These are phyloP conservation scores for Lavandula angustifolia DNA, from an alignment of 257 asterid genomes.

Conservation along the genomic window DNA sequence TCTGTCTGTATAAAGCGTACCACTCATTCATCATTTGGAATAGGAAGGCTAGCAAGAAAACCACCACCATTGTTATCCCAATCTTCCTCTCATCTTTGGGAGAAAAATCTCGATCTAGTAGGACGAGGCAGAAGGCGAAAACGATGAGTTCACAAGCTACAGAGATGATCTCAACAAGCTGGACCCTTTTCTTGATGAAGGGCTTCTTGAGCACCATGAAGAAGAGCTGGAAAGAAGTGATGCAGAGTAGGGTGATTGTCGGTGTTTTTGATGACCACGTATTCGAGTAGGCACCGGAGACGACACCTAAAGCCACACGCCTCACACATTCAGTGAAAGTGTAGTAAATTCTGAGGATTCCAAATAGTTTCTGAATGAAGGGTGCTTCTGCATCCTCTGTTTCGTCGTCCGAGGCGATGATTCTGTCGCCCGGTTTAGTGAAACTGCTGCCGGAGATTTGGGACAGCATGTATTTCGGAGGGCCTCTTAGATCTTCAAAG, in stretches of 20 bases:
- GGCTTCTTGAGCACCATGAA: conserved; percentile 95
- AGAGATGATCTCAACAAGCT: conserved; percentile 80
- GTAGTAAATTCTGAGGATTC: conserved; percentile 85
- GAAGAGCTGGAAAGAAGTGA: conserved; percentile 78
- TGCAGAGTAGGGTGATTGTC: conserved; percentile 48
- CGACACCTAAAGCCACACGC: conserved; percentile 64
- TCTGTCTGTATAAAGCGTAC: conserved; percentile 62
- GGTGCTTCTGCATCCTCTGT: conserved; percentile 97
- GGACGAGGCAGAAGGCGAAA: conserved; percentile 54
- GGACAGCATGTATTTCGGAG: conserved; percentile 94
- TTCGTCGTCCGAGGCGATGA: conserved; percentile 86
- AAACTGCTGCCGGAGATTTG: conserved; percentile 58
- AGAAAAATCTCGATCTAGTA: conserved; percentile 48
- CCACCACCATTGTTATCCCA: conserved; percentile 61
- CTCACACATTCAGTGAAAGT: conserved; percentile 59
- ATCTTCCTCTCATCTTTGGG: conserved; percentile 45
- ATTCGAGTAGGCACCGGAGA: conserved; percentile 65
- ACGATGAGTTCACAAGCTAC: conserved; percentile 56
- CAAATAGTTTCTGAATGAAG: conserved; percentile 74
- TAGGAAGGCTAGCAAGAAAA: conserved; percentile 52
- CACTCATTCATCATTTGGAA: conserved; percentile 58
- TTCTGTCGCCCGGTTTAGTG: conserved; percentile 47
- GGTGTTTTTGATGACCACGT: conserved; percentile 60
- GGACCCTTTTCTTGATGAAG: conserved; percentile 79
- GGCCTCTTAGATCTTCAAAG: conserved; percentile 96